phyloP scores from a whole-genome alignment of 148 eudicot genomes.

The Persicaria tinctoria region DNA sequence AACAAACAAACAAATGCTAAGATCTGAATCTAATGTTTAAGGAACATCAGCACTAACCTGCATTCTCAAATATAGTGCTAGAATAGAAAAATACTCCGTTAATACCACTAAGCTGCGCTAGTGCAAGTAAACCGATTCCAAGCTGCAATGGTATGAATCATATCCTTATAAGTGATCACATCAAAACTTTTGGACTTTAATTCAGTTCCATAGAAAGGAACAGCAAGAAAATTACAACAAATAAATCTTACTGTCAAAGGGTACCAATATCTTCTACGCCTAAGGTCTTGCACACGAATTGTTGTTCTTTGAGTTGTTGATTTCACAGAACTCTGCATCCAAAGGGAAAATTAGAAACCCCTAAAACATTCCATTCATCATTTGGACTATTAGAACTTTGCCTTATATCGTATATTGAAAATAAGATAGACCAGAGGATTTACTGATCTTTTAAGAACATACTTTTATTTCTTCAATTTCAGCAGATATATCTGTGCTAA shows the following conservation, averaged over 20 bases:
- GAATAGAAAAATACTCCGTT: conserved; percentile 89
- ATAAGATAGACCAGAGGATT: background rate
- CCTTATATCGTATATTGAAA: conserved; percentile 4
- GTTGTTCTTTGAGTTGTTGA: conserved; percentile 53
- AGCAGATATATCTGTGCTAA: conserved; percentile 38
- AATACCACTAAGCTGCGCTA: conserved; percentile 87
- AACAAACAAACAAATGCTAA: background rate
- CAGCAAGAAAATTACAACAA: background rate
- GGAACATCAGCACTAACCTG: conserved; percentile 40
- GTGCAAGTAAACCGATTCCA: conserved; percentile 69
- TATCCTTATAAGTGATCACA: conserved; percentile 9
- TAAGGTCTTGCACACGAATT: conserved; percentile 50
- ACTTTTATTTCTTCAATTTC: conserved; percentile 60
- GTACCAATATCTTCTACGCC: conserved; percentile 65
- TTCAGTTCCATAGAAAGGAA: background rate
- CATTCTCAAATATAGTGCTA: conserved; percentile 61
- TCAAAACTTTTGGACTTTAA: background rate
- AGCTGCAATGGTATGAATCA: conserved; percentile 32
- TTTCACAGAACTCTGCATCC: conserved; percentile 62
- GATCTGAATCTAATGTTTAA: background rate
- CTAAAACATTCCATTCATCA: background rate
- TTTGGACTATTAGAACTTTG: background rate
- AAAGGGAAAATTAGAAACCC: conserved; percentile 1
- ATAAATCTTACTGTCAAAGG: conserved; percentile 70
- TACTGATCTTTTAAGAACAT: background rate